Percentiles rank a stretch among this genome's conserved stretches.
Evolutionary conservation across 73 alveolate genomes (phyloP).

Genomic region (Chromera velia): DNA sequence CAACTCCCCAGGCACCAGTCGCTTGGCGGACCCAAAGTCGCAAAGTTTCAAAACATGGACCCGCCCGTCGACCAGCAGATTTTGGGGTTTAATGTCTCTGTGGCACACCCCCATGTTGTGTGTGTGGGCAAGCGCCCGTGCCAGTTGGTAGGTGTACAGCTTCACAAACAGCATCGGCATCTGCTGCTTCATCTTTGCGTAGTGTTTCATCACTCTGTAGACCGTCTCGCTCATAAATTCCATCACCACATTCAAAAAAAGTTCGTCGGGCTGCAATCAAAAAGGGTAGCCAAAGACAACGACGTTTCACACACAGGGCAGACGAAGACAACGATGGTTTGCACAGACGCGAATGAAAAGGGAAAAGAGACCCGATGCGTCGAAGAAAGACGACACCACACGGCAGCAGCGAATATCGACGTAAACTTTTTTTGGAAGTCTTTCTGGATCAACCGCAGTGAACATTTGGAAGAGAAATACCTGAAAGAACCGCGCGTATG

Average conservation of each 20-base stretch:
- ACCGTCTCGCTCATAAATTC: conserved; percentile 69
- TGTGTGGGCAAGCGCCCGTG: conserved; percentile 78
- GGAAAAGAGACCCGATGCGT: too few relatives aligned
- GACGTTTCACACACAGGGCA: background rate
- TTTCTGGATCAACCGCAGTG: too few relatives aligned
- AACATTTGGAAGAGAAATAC: too few relatives aligned
- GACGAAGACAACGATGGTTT: too few relatives aligned
- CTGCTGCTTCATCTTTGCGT: conserved; percentile 74
- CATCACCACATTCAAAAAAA: conserved; percentile 66
- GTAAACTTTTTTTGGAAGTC: too few relatives aligned
- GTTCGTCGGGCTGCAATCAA: conserved; percentile 64
- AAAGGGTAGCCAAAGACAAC: background rate
- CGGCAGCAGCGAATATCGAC: too few relatives aligned
- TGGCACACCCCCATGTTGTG: conserved; percentile 75
- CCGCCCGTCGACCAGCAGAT: conserved; percentile 58
- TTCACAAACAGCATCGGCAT: conserved; percentile 80
- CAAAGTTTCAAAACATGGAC: conserved; percentile 64
- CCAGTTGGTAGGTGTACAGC: conserved; percentile 83
- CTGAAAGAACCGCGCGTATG: too few relatives aligned
- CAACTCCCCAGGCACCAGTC: conserved; percentile 80
- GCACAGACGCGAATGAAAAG: background rate
- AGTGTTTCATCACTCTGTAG: conserved; percentile 74
- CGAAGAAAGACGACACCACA: too few relatives aligned
- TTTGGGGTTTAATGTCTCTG: conserved; percentile 79
- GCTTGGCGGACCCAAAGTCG: conserved; percentile 91